Evolutionary conservation across 208 protist species (phyloP).

Genomic region (Balamuthia mandrillaris): DNA sequence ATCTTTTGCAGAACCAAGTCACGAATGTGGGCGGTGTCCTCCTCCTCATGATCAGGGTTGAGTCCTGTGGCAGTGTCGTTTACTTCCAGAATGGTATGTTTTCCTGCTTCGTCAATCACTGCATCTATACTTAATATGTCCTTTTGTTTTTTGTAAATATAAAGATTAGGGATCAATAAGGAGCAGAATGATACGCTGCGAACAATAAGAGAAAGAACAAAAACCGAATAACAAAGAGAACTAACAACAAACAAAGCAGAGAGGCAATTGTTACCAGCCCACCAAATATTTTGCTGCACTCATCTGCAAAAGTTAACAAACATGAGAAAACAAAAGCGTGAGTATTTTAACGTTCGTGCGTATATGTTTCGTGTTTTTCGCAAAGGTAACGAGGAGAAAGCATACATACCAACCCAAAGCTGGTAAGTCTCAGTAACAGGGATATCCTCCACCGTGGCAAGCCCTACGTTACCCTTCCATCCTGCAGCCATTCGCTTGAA

Average conservation of each 20-base stretch:
- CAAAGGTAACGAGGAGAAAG: too few species aligned
- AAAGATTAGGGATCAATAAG: too few species aligned
- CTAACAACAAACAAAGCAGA: too few species aligned
- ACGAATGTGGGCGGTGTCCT: conserved; percentile 37
- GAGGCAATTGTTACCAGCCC: too few species aligned
- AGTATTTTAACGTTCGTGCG: neutral
- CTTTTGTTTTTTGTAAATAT: too few species aligned
- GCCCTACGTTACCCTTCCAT: conserved; percentile 42
- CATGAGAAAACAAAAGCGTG: neutral
- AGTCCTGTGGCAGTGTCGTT: conserved; percentile 49
- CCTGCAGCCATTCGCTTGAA: neutral
- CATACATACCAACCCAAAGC: neutral
- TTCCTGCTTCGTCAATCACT: conserved; percentile 37
- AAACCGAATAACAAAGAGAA: too few species aligned
- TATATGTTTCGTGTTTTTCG: too few species aligned
- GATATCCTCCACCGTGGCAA: neutral
- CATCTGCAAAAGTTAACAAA: conserved; percentile 14
- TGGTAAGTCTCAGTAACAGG: neutral
- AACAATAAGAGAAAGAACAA: too few species aligned
- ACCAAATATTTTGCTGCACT: conserved; percentile 23
- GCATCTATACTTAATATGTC: conserved; percentile 49
- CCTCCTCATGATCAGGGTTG: neutral
- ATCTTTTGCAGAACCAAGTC: conserved; percentile 22
- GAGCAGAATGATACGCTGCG: too few species aligned
- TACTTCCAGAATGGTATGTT: conserved; percentile 46